Base-by-base conservation (phyloP, 176 grass and related monocot species). In the Cenchrus americanus region DNA sequence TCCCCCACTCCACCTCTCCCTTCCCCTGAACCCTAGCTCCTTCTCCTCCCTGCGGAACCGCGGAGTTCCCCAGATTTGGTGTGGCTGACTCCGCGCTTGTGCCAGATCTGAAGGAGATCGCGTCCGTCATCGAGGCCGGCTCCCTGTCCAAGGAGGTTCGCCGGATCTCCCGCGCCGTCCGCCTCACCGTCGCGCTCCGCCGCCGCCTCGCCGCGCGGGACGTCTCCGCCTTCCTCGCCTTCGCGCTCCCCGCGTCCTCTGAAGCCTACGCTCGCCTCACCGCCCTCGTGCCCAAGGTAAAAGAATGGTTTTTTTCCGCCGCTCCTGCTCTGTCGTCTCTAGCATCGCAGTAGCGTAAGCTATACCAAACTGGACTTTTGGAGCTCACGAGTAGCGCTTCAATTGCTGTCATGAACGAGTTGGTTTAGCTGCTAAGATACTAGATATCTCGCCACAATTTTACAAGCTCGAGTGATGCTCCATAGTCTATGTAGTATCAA, bases 101-200 rank as follows among this genome's bases (percentile, higher is more conserved):
- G 23, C 77, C 80, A 96, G 94, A 93, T 96, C 89, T 96, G 77
- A 96, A 86, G 89, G 94, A 96, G 84, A 91, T 96, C 63, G 90
- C 88, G 6, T 79, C 84, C 10, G 54, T 97, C 34, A 89, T 97
- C 64, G 94, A 97, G 77, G 69, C 89, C 1, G 94, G 94, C 1
- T 87, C 91, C 2, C 83, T 93, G 44, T 79, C 86, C 77, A 97
- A 93, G 86, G 94, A 97, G 86, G 94, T 89, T 54, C 91, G 89
- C 47, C 89, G 91, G 74, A 91, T 97, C 91, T 90, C 90, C 61
- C 94, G 94, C 59, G 89, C 94, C 1, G 84, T 97, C 55, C 91
- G 94, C 26, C 91, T 91, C 69, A 97, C 91, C 24, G 82, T 97
- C 79, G 85, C 84, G 63, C 85, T 97, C 50, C 94, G 94, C 73